Base-by-base conservation (phyloP, 495 filamentous ascomycete species). In the Staphylotrichum longicolle region DNA sequence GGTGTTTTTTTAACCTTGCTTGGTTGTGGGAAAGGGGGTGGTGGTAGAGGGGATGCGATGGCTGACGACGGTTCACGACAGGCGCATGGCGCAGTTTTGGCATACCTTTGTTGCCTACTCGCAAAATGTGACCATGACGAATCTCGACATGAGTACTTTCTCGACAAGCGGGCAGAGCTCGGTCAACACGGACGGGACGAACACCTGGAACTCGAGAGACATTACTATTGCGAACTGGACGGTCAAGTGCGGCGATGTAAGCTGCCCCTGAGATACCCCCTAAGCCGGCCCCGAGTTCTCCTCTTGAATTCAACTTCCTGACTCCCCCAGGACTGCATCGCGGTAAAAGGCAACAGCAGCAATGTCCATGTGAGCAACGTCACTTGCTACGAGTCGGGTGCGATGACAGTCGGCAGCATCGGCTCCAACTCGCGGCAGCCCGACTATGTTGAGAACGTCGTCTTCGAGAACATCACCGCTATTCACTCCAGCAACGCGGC, bases 321-420 rank as follows among this genome's bases (percentile, higher is more conserved):
- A 57, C 55, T 4, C 7, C 15, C 10, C 4, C 54, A 63, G 81
- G 86, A 88, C 69, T 86, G 85, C 35, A 74, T 88, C 46, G 70
- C 85, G 7, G 77, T 88, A 63, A 84, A 82, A 14, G 86, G 83
- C 50, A 82, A 87, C 66, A 84, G 83, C 54, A 78, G 82, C 60
- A 85, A 86, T 62, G 62, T 78, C 49, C 60, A 72, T 35, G 72
- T 74, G 30, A 62, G 54, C 44, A 74, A 78, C 64, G 67, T 78
- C 30, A 70, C 70, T 58, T 77, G 75, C 69, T 70, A 75, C 64
- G 72, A 75, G 61, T 77, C 75, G 1, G 76, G 73, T 12, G 72
- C 70, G 54, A 73, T 74, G 37, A 58, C 62, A 37, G 67, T 77
- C 60, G 72, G 75, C 15, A 73, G 70, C 15, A 64, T 78, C 3